Percentiles rank a stretch among this genome's conserved stretches.
phyloP scores from a whole-genome alignment of 208 protist species.

The Crithidia thermophila region DNA sequence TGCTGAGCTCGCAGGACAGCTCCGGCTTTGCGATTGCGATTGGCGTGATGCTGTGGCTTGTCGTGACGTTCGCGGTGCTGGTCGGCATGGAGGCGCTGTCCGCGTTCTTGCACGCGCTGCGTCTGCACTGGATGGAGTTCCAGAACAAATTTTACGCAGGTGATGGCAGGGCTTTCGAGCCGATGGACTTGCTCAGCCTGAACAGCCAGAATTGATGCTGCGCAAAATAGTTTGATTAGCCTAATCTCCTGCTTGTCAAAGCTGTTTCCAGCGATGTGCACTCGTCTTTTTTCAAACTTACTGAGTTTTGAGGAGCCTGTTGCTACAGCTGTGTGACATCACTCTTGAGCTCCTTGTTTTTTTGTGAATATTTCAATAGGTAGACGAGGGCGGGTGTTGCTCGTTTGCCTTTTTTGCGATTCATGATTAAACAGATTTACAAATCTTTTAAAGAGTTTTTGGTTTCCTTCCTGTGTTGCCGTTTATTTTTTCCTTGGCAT shows the following conservation, averaged over 20 bases:
- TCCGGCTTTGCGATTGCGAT: constrained; percentile 77
- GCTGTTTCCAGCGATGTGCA: background rate
- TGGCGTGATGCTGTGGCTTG: constrained; percentile 93
- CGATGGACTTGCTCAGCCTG: constrained; percentile 26
- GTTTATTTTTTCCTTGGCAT: background rate
- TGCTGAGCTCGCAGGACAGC: constrained; percentile 52
- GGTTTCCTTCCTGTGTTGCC: background rate
- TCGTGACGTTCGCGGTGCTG: constrained; percentile 96
- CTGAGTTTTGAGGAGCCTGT: background rate
- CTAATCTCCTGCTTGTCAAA: background rate
- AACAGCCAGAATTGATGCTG: constrained; percentile 12
- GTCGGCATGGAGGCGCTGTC: constrained; percentile 99
- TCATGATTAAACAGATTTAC: background rate
- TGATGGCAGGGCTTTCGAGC: constrained; percentile 83
- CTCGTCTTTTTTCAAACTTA: background rate
- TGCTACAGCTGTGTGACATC: no score
- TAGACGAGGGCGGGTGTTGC: no score
- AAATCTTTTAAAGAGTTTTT: background rate
- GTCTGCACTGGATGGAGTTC: constrained; percentile 98
- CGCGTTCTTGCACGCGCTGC: constrained; percentile 99
- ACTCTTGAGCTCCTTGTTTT: background rate
- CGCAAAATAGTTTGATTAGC: background rate
- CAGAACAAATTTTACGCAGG: constrained; percentile 98
- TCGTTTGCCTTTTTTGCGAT: background rate
- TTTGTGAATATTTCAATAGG: no score